Evolutionary conservation across 169 alveolate genomes (phyloP).

Genomic region (Blepharisma undulans): DNA sequence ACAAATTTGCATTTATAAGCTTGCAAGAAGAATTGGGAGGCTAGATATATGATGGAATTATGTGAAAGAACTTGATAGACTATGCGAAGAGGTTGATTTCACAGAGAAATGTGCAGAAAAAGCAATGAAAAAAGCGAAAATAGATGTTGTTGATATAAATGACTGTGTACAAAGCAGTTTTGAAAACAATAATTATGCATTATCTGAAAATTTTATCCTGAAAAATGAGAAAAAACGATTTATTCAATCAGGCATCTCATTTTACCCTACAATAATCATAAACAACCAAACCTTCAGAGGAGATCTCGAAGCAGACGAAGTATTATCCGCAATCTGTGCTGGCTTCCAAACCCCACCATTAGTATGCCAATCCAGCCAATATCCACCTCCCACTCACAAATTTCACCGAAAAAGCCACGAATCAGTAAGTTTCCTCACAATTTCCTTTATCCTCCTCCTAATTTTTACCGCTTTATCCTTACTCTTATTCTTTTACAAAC

Average conservation of each 20-base stretch:
- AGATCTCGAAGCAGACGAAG: conserved; percentile 58
- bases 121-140: conserved; percentile 29
- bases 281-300: conserved; percentile 57
- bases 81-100: neutral
- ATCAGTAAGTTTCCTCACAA: neutral
- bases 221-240: conserved; percentile 7
- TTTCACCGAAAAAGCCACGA: neutral
- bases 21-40: neutral
- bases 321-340: conserved; percentile 61
- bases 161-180: conserved; percentile 51
- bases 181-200: conserved; percentile 35
- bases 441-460: conserved; percentile 32
- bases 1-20: conserved; percentile 38
- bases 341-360: conserved; percentile 49
- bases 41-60: conserved; percentile 36
- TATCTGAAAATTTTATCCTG: conserved; percentile 37
- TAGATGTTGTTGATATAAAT: conserved; percentile 29
- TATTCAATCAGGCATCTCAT: conserved; percentile 39
- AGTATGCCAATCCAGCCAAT: neutral
- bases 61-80: neutral
- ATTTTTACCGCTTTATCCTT: conserved; percentile 5
- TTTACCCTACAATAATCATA: conserved; percentile 56
- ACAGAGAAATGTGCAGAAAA: conserved; percentile 41
- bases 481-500: conserved; percentile 50
- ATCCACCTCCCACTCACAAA: neutral